phyloP scores from a whole-genome alignment of 805 yeast genomes.

The Starmera pachycereana region DNA sequence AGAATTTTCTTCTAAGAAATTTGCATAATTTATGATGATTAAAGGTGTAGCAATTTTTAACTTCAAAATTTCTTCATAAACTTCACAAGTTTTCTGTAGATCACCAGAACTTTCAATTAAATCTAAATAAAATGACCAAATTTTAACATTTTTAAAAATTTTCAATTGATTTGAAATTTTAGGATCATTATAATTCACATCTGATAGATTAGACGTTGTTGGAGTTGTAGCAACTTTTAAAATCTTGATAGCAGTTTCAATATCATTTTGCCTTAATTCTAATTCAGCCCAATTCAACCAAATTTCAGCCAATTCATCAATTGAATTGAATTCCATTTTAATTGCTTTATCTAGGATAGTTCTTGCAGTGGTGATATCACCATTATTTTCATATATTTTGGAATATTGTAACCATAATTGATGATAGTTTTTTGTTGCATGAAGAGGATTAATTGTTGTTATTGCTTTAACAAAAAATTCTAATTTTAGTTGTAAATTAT shows the following conservation, averaged over 20 bases:
- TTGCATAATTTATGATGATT: constrained; percentile 56
- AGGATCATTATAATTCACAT: constrained; percentile 29
- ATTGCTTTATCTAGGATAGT: constrained; percentile 53
- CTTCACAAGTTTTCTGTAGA: constrained; percentile 24
- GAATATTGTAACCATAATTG: constrained; percentile 68
- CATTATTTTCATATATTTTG: constrained; percentile 42
- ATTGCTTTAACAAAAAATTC: constrained; percentile 58
- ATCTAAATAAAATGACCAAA: constrained; percentile 73
- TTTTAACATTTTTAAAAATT: constrained; percentile 44
- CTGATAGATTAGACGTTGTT: constrained; percentile 25
- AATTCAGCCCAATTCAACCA: constrained; percentile 73
- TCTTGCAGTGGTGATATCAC: constrained; percentile 50
- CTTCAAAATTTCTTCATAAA: constrained; percentile 44
- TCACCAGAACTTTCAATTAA: constrained; percentile 48
- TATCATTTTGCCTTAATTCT: constrained; percentile 40
- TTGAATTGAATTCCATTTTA: constrained; percentile 54
- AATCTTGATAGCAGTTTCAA: constrained; percentile 32
- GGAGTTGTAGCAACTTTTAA: constrained; percentile 28
- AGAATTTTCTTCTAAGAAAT: constrained; percentile 39
- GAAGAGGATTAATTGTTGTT: constrained; percentile 50
- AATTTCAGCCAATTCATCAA: constrained; percentile 56
- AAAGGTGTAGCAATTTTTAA: constrained; percentile 62
- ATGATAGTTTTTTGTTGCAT: constrained; percentile 36
- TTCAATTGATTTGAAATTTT: constrained; percentile 44
- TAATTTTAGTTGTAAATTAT: constrained; percentile 30